Percentiles rank a stretch among this genome's conserved stretches.
Conservation (phyloP, 1,284 basidiomycete genomes). For the Ganoderma multipileum region DNA sequence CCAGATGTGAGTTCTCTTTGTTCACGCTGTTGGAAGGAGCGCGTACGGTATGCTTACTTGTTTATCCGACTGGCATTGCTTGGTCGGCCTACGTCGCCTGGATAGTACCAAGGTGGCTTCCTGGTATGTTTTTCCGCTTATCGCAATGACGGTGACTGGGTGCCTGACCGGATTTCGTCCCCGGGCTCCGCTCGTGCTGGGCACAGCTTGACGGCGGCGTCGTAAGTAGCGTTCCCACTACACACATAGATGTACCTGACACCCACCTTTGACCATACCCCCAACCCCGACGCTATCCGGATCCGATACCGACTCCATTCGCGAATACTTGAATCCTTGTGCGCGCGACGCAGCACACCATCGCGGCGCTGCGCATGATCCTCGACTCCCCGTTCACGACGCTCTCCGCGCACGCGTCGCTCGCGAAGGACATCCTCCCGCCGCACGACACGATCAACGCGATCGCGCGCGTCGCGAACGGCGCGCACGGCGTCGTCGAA, state of each 20-base stretch:
- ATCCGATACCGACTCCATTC: not conserved
- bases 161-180: slow-evolving; percentile 25
- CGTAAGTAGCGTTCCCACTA: slow-evolving; percentile 47
- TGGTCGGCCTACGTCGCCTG: not conserved
- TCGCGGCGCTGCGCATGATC: slow-evolving; percentile 65
- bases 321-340: not conserved
- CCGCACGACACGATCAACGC: slow-evolving; percentile 81
- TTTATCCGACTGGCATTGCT: not conserved
- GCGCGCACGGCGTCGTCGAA: slow-evolving; percentile 65
- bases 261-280: not conserved
- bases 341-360: slow-evolving; percentile 60
- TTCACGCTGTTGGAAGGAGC: not conserved
- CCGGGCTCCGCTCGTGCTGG: slow-evolving; percentile 15
- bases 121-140: slow-evolving; percentile 52
- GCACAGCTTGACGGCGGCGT: slow-evolving; percentile 72
- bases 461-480: slow-evolving; percentile 55
- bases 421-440: slow-evolving; percentile 71
- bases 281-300: not conserved
- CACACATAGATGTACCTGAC: slow-evolving; percentile 4
- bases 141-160: not conserved
- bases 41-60: not conserved
- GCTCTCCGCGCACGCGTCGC: slow-evolving; percentile 69
- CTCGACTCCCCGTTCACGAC: slow-evolving; percentile 60
- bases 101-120: slow-evolving; percentile 84
- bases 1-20: slow-evolving; percentile 65